These are phyloP conservation scores for Colletotrichum sansevieriae DNA, from an alignment of 2,329 filamentous ascomycete genomes.

Conservation along the genomic window DNA sequence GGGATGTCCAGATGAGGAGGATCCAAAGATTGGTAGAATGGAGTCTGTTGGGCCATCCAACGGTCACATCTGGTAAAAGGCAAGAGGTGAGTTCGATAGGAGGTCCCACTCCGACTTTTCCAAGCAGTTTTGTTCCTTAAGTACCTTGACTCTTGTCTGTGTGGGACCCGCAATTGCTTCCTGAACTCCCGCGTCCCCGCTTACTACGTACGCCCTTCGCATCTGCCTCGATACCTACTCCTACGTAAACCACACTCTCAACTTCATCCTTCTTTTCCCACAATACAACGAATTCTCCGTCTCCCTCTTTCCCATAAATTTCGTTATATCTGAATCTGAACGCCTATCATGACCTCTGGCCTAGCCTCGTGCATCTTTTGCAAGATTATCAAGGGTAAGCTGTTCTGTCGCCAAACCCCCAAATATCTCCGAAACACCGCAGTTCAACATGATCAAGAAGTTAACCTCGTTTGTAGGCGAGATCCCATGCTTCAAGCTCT, in stretches of 20 bases:
- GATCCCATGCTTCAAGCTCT: slow-evolving; percentile 96
- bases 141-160: slow-evolving; percentile 15
- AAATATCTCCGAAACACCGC: slow-evolving; percentile 28
- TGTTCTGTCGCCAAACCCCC: slow-evolving; percentile 22
- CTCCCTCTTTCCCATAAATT: neutral
- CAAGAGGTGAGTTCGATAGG: slow-evolving; percentile 75
- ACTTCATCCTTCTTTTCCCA: neutral
- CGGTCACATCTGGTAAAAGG: slow-evolving; percentile 79
- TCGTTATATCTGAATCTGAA: neutral
- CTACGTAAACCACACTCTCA: neutral
- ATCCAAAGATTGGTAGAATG: slow-evolving; percentile 57
- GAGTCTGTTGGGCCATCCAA: slow-evolving; percentile 60
- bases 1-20: slow-evolving; percentile 43
- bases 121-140: slow-evolving; percentile 17
- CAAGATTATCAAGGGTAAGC: slow-evolving; percentile 91
- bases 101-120: slow-evolving; percentile 67
- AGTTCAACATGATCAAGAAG: slow-evolving; percentile 18
- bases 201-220: neutral
- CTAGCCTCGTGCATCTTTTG: slow-evolving; percentile 92
- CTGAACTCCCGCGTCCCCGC: slow-evolving; percentile 24
- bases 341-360: slow-evolving; percentile 49
- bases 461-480: slow-evolving; percentile 72
- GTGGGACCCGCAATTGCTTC: neutral
- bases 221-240: neutral
- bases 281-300: no score